phyloP scores from a whole-genome alignment of 1,284 basidiomycete genomes.

The Kalmanozyma brasiliensis region DNA sequence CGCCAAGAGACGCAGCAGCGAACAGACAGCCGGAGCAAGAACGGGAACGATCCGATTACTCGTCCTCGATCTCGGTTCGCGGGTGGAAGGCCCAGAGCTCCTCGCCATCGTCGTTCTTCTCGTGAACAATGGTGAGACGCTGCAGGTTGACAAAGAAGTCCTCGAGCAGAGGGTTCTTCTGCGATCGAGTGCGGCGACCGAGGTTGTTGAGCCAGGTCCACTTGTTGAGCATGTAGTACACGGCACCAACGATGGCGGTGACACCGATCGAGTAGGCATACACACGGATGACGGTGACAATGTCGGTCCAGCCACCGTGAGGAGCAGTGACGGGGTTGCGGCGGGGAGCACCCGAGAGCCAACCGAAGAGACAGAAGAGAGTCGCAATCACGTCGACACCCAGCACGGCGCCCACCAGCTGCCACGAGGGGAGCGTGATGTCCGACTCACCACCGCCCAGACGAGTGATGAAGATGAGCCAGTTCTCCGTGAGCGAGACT shows the following conservation, averaged over 20 bases:
- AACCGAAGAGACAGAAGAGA: conserved; percentile 72
- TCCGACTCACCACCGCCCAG: conserved; percentile 67
- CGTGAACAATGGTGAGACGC: conserved; percentile 72
- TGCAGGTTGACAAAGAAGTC: conserved; percentile 72
- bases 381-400: conserved; percentile 72
- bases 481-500: conserved; percentile 73
- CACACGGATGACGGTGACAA: conserved; percentile 72
- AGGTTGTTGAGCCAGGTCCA: conserved; percentile 71
- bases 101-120: conserved; percentile 64
- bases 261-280: conserved; percentile 73
- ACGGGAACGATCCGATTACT: conserved; percentile 36
- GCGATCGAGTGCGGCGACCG: conserved; percentile 70
- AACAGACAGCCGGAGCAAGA: not conserved
- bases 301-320: conserved; percentile 70
- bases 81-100: conserved; percentile 66
- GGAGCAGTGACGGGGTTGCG: conserved; percentile 68
- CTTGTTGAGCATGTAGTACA: conserved; percentile 70
- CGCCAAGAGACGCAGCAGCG: not conserved
- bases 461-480: conserved; percentile 72
- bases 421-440: conserved; percentile 71
- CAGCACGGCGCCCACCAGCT: conserved; percentile 71
- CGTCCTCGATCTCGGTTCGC: conserved; percentile 66
- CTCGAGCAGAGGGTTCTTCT: conserved; percentile 71
- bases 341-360: conserved; percentile 71
- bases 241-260: conserved; percentile 70